Evolutionary conservation across 1,139 yeast genomes (phyloP).

Genomic region (Saccharomyces hybrid): DNA sequence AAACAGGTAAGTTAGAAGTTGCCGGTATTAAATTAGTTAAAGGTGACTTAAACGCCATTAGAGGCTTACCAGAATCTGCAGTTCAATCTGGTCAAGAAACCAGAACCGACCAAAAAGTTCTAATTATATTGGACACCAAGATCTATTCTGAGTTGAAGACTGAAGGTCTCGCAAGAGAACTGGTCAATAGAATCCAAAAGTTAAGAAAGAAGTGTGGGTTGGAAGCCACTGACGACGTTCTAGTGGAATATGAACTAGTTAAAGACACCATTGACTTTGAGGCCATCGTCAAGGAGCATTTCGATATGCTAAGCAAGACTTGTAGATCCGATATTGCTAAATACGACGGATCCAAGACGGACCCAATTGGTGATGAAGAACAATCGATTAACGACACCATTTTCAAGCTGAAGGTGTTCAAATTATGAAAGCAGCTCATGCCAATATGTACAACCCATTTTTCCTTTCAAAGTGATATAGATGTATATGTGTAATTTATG

Average conservation of each 20-base stretch:
- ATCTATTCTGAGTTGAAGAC: conserved; percentile 80
- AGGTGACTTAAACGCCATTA: conserved; percentile 84
- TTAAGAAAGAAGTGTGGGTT: conserved; percentile 94
- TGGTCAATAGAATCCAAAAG: conserved; percentile 94
- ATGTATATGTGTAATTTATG: conserved; percentile 1
- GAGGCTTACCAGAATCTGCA: conserved; percentile 70
- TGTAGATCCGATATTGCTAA: conserved; percentile 46
- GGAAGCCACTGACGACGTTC: conserved; percentile 89
- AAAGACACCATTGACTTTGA: conserved; percentile 68
- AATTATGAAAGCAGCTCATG: conserved; percentile 23
- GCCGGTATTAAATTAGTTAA: conserved; percentile 81
- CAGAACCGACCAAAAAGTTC: conserved; percentile 79
- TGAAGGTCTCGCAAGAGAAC: conserved; percentile 94
- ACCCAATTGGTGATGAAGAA: conserved; percentile 79
- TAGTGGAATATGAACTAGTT: conserved; percentile 67
- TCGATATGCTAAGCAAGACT: conserved; percentile 64
- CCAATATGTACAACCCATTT: neutral
- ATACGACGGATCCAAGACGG: conserved; percentile 34
- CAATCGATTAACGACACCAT: conserved; percentile 80
- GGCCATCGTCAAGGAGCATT: conserved; percentile 55
- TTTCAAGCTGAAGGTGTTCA: conserved; percentile 73
- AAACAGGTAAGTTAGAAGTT: conserved; percentile 67
- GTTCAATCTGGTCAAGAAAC: conserved; percentile 68
- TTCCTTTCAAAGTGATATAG: neutral
- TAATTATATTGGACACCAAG: conserved; percentile 82